These are phyloP conservation scores for Aspergillus sp. DNA, from an alignment of 2,329 filamentous ascomycete species.

Conservation along the genomic window DNA sequence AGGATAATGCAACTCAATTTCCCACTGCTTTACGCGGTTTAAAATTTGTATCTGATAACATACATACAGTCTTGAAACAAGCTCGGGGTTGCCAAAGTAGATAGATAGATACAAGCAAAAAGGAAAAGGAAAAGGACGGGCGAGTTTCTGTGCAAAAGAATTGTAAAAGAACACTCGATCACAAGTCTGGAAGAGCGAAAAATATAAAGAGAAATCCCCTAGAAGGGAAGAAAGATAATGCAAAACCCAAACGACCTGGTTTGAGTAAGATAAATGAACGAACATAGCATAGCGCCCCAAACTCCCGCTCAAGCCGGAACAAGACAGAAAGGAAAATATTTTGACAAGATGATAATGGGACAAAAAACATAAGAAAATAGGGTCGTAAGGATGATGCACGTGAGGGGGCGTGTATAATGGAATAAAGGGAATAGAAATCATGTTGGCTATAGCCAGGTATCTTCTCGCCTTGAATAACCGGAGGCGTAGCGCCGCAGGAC, in stretches of 20 bases:
- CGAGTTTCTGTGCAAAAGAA: background rate
- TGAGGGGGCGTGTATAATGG: background rate
- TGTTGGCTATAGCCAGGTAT: background rate
- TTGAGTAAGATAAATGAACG: background rate
- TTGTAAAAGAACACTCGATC: background rate
- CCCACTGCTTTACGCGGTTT: background rate
- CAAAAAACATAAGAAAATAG: conserved; percentile 20
- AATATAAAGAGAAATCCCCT: background rate
- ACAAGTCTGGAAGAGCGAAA: background rate
- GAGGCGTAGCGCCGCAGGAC: background rate
- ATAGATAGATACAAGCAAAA: conserved; percentile 11
- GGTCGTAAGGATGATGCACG: conserved; percentile 16
- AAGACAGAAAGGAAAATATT: conserved; percentile 18
- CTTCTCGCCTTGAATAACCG: background rate
- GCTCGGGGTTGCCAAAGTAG: background rate
- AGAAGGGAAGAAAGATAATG: conserved; percentile 1
- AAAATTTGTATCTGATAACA: background rate
- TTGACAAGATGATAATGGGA: conserved; percentile 24
- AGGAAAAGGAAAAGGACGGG: background rate
- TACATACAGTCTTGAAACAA: conserved; percentile 17
- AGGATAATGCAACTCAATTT: background rate
- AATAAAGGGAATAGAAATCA: background rate
- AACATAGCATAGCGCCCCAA: conserved; percentile 13
- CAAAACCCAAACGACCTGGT: conserved; percentile 7
- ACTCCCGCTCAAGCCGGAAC: conserved; percentile 22